phyloP scores from a whole-genome alignment of 202 grass and related monocot genomes.

The Musa balbisiana region DNA sequence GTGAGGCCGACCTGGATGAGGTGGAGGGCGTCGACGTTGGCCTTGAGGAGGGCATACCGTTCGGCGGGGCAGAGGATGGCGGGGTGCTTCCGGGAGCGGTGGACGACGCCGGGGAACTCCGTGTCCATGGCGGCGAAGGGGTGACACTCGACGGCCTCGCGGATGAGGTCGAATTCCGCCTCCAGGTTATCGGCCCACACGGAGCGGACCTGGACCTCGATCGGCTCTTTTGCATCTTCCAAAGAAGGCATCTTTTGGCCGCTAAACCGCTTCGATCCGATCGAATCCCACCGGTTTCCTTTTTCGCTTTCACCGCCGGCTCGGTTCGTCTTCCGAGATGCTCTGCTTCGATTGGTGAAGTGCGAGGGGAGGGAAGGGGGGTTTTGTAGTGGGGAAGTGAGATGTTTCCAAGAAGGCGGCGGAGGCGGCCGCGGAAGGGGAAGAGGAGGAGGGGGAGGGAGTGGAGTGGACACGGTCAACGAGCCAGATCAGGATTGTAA shows the following conservation, averaged over 20 bases:
- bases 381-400: too few species aligned
- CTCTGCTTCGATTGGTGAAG: too few species aligned
- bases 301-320: too few species aligned
- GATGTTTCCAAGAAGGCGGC: too few species aligned
- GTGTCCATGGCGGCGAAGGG: not conserved
- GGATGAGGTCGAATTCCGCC: not conserved
- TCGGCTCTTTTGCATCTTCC: not conserved
- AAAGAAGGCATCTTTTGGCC: not conserved
- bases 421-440: too few species aligned
- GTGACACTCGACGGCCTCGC: not conserved
- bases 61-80: not conserved
- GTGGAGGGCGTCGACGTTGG: not conserved
- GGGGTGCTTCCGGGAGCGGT: not conserved
- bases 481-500: too few species aligned
- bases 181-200: slow-evolving; percentile 11
- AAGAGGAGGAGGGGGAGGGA: too few species aligned
- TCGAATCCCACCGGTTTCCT: too few species aligned
- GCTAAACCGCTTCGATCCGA: too few species aligned
- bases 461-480: too few species aligned
- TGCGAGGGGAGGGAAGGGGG: too few species aligned
- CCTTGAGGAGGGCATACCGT: slow-evolving; percentile 5
- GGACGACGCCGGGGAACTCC: slow-evolving; percentile 16
- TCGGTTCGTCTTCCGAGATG: too few species aligned
- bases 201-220: not conserved
- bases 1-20: slow-evolving; percentile 14